phyloP scores from a whole-genome alignment of 1,284 basidiomycete genomes.

The Fistulina hepatica region DNA sequence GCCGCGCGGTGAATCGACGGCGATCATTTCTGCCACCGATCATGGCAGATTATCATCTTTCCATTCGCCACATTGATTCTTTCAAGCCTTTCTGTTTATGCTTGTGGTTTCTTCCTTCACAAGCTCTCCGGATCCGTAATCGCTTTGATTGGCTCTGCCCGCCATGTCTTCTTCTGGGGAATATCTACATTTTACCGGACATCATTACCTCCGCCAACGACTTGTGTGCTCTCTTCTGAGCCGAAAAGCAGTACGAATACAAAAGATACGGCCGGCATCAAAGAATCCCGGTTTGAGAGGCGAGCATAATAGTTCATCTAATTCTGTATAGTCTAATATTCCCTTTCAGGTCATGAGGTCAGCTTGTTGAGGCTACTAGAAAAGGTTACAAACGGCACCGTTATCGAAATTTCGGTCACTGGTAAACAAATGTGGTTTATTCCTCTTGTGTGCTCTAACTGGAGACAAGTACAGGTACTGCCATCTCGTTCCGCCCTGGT shows the following conservation, averaged over 20 bases:
- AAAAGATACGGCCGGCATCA: conserved; percentile 85
- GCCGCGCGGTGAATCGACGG: background rate
- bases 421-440: conserved; percentile 35
- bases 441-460: conserved; percentile 4
- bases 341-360: conserved; percentile 75
- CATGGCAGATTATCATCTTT: background rate
- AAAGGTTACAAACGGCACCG: conserved; percentile 88
- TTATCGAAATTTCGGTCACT: conserved; percentile 95
- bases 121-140: too few relatives aligned
- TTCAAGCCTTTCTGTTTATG: too few relatives aligned
- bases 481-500: conserved; percentile 85
- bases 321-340: conserved; percentile 2
- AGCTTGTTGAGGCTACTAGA: conserved; percentile 85
- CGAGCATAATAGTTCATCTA: conserved; percentile 21
- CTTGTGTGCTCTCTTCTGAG: conserved; percentile 83
- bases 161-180: too few relatives aligned
- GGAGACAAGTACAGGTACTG: conserved; percentile 53
- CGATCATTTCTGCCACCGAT: background rate
- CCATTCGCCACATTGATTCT: background rate
- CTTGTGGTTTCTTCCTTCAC: too few relatives aligned
- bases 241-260: conserved; percentile 78
- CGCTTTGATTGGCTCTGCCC: too few relatives aligned
- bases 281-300: conserved; percentile 90
- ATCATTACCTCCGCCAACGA: conserved; percentile 77
- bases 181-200: conserved; percentile 60